Conservation (phyloP, 2,329 filamentous ascomycete genomes). For the Claviceps paspali region DNA sequence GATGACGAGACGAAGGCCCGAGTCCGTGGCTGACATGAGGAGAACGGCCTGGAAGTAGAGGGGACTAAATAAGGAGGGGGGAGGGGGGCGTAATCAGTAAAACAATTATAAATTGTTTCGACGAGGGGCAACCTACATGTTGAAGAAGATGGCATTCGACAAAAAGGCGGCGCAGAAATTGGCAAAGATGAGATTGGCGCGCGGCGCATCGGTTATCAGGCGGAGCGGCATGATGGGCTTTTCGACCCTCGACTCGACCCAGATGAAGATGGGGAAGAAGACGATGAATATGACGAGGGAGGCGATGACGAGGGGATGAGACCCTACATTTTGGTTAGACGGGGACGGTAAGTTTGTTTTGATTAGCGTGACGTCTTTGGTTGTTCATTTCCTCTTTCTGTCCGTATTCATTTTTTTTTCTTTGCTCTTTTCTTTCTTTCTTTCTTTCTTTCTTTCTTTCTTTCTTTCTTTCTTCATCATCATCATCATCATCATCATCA, state of each 20-base stretch:
- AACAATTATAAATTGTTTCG: no score
- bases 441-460: no score
- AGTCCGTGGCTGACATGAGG: constrained; percentile 51
- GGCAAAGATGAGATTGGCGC: constrained; percentile 41
- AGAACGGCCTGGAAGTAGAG: constrained; percentile 67
- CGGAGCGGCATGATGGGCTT: constrained; percentile 46
- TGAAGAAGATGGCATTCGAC: constrained; percentile 42
- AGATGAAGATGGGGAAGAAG: constrained; percentile 35
- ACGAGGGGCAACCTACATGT: constrained; percentile 35
- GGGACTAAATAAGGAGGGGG: no score
- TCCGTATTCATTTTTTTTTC: no score
- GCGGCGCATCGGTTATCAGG: constrained; percentile 33
- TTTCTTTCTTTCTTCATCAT: no score
- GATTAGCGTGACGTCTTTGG: no score
- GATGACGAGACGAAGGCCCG: constrained; percentile 56
- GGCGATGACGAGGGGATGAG: constrained; percentile 39
- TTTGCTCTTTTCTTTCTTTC: no score
- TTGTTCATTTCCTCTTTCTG: no score
- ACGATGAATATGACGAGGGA: constrained; percentile 33
- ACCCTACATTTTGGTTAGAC: constrained; percentile 24
- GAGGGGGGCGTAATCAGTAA: background rate
- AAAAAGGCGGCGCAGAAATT: constrained; percentile 38
- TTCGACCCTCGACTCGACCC: constrained; percentile 31
- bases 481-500: no score
- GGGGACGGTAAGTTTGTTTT: no score